Conservation (phyloP, 495 filamentous ascomycete species). For the Pyronema domesticum region DNA sequence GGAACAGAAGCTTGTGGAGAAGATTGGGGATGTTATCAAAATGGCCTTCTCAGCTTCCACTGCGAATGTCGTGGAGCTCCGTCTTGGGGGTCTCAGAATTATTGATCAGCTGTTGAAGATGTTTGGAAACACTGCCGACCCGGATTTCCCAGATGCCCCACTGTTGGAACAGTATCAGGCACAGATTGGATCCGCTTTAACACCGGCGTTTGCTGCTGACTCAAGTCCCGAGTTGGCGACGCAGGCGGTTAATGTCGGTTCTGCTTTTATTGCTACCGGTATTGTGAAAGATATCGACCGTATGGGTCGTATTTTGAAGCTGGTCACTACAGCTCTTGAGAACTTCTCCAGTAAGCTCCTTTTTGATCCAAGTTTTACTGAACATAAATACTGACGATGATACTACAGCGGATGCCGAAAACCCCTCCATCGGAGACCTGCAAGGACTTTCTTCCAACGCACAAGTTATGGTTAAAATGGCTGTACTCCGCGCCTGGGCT, state of each 20-base stretch:
- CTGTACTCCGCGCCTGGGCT: slow-evolving; percentile 97
- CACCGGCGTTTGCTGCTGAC: slow-evolving; percentile 86
- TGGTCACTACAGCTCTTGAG: slow-evolving; percentile 77
- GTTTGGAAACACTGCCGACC: slow-evolving; percentile 90
- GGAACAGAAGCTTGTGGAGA: slow-evolving; percentile 25
- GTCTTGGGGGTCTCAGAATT: slow-evolving; percentile 78
- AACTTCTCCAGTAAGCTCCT: slow-evolving; percentile 52
- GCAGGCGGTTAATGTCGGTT: slow-evolving; percentile 94
- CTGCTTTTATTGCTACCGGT: slow-evolving; percentile 85
- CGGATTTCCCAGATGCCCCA: slow-evolving; percentile 88
- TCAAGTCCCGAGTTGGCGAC: slow-evolving; percentile 90
- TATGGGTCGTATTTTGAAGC: slow-evolving; percentile 91
- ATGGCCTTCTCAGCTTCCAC: slow-evolving; percentile 98
- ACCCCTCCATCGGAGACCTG: slow-evolving; percentile 78
- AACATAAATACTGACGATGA: slow-evolving; percentile 6
- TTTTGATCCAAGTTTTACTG: neutral
- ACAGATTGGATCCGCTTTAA: slow-evolving; percentile 90
- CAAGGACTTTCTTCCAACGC: slow-evolving; percentile 90
- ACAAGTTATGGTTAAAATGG: slow-evolving; percentile 94
- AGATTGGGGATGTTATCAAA: slow-evolving; percentile 80
- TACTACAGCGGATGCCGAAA: slow-evolving; percentile 44
- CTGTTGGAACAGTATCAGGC: slow-evolving; percentile 96
- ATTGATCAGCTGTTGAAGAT: slow-evolving; percentile 86
- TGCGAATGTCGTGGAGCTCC: slow-evolving; percentile 70
- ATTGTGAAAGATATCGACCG: slow-evolving; percentile 95